These are phyloP conservation scores for Davidsoniella eucalypti DNA, from an alignment of 2,329 filamentous ascomycete genomes.

Conservation along the genomic window DNA sequence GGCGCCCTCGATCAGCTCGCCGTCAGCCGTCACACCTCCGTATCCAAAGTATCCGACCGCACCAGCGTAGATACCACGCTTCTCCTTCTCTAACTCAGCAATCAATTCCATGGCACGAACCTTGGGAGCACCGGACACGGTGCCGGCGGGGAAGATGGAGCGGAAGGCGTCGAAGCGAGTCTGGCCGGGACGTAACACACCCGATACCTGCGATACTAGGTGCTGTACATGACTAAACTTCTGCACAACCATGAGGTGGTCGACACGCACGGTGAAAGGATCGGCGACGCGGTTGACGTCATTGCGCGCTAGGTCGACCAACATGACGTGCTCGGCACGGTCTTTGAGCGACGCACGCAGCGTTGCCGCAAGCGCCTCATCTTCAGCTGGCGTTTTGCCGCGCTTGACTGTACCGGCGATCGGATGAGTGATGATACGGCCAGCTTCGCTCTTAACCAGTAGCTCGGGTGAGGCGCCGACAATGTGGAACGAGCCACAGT, in stretches of 20 bases:
- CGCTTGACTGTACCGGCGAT: slow-evolving; percentile 92
- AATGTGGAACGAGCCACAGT: slow-evolving; percentile 84
- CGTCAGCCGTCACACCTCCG: slow-evolving; percentile 48
- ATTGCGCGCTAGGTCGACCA: slow-evolving; percentile 90
- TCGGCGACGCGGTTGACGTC: slow-evolving; percentile 94
- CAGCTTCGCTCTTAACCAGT: slow-evolving; percentile 75
- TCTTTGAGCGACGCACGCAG: slow-evolving; percentile 74
- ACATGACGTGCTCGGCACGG: slow-evolving; percentile 89
- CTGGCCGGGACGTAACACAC: slow-evolving; percentile 65
- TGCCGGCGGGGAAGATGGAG: slow-evolving; percentile 92
- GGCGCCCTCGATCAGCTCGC: slow-evolving; percentile 53
- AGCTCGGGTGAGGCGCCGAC: slow-evolving; percentile 90
- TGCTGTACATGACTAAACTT: slow-evolving; percentile 96
- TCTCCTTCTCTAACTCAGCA: slow-evolving; percentile 82
- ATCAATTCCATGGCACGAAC: slow-evolving; percentile 96
- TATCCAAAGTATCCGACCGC: slow-evolving; percentile 97
- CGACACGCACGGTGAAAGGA: slow-evolving; percentile 74
- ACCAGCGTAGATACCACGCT: slow-evolving; percentile 86
- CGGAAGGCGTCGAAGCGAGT: slow-evolving; percentile 91
- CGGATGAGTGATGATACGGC: slow-evolving; percentile 84
- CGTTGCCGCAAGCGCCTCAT: slow-evolving; percentile 61
- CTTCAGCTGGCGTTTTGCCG: slow-evolving; percentile 64
- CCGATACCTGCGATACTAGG: slow-evolving; percentile 87
- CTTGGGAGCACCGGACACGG: slow-evolving; percentile 88
- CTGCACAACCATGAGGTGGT: slow-evolving; percentile 86